Base-by-base conservation (phyloP, 805 yeast species). In the Barnettozyma siamensis region DNA sequence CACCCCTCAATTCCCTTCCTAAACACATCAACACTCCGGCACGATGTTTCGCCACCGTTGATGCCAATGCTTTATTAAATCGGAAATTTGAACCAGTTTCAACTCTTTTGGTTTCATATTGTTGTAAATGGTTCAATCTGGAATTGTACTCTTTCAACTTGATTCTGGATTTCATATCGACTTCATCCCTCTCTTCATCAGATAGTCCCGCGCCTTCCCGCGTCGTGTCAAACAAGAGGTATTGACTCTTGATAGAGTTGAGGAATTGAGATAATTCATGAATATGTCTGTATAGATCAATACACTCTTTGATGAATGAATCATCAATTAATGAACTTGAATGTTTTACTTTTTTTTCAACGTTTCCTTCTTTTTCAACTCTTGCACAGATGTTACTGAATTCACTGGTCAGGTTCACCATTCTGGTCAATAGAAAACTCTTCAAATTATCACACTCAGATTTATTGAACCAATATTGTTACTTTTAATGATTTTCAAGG, bases 161-260 rank as follows among this genome's bases (percentile, higher is more conserved):
- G 19, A 70, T 51, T 42, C 76, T 69, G 33, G 76, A 65, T 43
- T 76, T 78, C 36, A 75, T 72, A 48, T 78, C 84, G 18, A 79
- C 67, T 29, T 69, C 66, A 45, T 76, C 76, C 50, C 77, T 74
- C 31, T 77, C 80, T 9, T 60, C 65, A 24, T 68, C 66, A 20
- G 70, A 51, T 56, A 75, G 63, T 41, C 39, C 38, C 39, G 56
- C 35, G 38, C 39, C 35, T 48, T 51, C 35, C 45, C 42, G 35
- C 0, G 36, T 19, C 8, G 30, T 34, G 17, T 49, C 50, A 6
- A 50, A 45, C 8, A 53, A 38, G 20, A 58, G 40, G 38, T 66
- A 68, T 23, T 54, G 48, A 0, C 59, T 45, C 28, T 54, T 57
- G 4, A 64, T 47, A 2, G 51, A 41, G 13, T 26, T 39, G 1